Evolutionary conservation across 495 filamentous ascomycete species (phyloP).

Genomic region (Hypoxylon lienhwacheense): DNA sequence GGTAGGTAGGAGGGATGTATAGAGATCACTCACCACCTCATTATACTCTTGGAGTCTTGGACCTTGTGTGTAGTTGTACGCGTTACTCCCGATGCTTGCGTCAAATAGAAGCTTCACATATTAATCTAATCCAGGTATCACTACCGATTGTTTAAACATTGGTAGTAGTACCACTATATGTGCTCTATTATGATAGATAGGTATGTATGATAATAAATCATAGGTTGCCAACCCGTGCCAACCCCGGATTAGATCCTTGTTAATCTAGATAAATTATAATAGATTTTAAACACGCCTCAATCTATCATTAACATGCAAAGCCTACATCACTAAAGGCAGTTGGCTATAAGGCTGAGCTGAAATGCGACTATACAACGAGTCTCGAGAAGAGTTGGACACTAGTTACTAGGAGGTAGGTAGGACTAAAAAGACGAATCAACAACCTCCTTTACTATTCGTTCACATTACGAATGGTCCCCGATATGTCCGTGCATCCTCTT

Average conservation of each 20-base stretch:
- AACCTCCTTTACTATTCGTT: too few species aligned
- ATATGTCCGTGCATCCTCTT: background rate
- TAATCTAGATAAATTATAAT: slow-evolving; percentile 35
- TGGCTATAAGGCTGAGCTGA: slow-evolving; percentile 34
- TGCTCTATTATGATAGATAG: too few species aligned
- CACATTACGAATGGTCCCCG: too few species aligned
- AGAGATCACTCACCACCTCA: slow-evolving; percentile 7
- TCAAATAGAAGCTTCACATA: too few species aligned
- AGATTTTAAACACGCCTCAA: too few species aligned
- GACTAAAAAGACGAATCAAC: background rate
- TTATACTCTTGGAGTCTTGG: too few species aligned
- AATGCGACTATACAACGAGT: slow-evolving; percentile 25
- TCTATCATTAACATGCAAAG: slow-evolving; percentile 29
- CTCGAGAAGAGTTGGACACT: background rate
- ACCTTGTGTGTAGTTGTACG: too few species aligned
- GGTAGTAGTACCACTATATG: too few species aligned
- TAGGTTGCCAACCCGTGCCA: slow-evolving; percentile 11
- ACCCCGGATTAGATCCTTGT: slow-evolving; percentile 20
- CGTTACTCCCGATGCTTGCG: slow-evolving; percentile 16
- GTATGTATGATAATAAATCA: slow-evolving; percentile 3
- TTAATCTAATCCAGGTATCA: too few species aligned
- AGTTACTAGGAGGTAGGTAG: background rate
- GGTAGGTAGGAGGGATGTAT: background rate
- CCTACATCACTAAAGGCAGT: slow-evolving; percentile 17
- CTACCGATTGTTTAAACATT: too few species aligned